phyloP scores from a whole-genome alignment of 179 eudicot species.

The Patellifolia procumbens region DNA sequence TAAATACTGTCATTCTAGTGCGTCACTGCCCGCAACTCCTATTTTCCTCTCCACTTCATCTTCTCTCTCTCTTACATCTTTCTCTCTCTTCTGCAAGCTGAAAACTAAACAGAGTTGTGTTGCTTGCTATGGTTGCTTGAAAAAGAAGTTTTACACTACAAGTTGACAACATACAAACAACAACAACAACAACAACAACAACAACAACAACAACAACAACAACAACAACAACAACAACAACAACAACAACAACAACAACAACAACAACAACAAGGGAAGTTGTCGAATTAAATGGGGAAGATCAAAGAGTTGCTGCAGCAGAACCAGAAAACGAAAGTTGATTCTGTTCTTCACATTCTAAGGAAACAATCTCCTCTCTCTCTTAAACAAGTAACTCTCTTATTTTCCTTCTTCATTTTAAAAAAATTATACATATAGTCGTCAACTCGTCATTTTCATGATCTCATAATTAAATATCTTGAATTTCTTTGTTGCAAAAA shows the following conservation, averaged over 20 bases:
- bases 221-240: no score
- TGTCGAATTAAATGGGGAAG: slow-evolving; percentile 39
- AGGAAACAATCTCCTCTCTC: slow-evolving; percentile 75
- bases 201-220: neutral
- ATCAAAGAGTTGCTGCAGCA: slow-evolving; percentile 22
- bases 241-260: no score
- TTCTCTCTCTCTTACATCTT: slow-evolving; percentile 15
- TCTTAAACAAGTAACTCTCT: slow-evolving; percentile 79
- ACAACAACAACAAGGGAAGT: neutral
- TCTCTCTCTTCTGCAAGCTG: neutral
- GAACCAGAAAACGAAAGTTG: slow-evolving; percentile 48
- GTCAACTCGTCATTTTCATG: no score
- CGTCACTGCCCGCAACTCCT: slow-evolving; percentile 7
- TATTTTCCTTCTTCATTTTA: no score
- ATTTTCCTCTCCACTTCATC: neutral
- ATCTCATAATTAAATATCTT: no score
- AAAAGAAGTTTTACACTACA: slow-evolving; percentile 12
- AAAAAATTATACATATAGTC: no score
- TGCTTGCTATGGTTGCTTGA: slow-evolving; percentile 14
- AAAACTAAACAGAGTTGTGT: neutral
- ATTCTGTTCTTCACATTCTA: slow-evolving; percentile 66
- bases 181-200: neutral
- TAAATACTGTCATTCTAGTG: slow-evolving; percentile 6
- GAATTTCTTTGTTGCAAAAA: no score
- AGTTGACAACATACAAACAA: neutral